A percentile compares a stretch with the other conserved stretches of the same genome.
Conservation (phyloP, 2,329 filamentous ascomycete species). For the Remersonia thermophila region DNA sequence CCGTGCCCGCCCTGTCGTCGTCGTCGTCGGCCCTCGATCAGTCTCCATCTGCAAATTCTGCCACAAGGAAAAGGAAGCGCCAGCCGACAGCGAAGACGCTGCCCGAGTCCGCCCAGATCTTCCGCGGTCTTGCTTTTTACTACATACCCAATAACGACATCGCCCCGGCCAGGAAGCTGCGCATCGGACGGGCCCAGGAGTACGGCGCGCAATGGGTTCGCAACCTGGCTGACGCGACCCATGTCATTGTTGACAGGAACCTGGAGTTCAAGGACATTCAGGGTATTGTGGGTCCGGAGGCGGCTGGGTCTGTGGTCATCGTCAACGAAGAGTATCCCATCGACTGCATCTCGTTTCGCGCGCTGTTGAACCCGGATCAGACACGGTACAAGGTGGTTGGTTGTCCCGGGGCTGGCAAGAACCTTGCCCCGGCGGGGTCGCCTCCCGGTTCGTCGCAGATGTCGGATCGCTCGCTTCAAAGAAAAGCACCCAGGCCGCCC, state of each 20-base stretch:
- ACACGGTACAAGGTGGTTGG: slow-evolving; percentile 47
- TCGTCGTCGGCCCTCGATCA: slow-evolving; percentile 9
- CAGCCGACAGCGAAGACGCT: slow-evolving; percentile 29
- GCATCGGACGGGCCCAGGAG: slow-evolving; percentile 63
- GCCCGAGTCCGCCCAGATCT: slow-evolving; percentile 39
- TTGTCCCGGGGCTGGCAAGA: slow-evolving; percentile 21
- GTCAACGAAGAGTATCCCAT: slow-evolving; percentile 58
- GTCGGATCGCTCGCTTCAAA: slow-evolving; percentile 29
- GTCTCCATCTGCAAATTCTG: slow-evolving; percentile 15
- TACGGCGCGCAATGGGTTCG: slow-evolving; percentile 63
- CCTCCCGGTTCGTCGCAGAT: slow-evolving; percentile 8
- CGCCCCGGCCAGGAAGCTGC: slow-evolving; percentile 50
- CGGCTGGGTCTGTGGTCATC: slow-evolving; percentile 29
- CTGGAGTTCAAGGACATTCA: slow-evolving; percentile 54
- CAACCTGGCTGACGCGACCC: slow-evolving; percentile 50
- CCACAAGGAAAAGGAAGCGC: slow-evolving; percentile 35
- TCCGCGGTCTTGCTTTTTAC: slow-evolving; percentile 51
- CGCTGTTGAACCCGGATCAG: slow-evolving; percentile 46
- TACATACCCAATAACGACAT: slow-evolving; percentile 76
- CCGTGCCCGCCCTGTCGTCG: slow-evolving; percentile 18
- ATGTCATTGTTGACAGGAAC: slow-evolving; percentile 65
- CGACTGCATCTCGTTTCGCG: slow-evolving; percentile 51
- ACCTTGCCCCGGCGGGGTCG: not conserved
- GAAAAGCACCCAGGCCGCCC: slow-evolving; percentile 33
- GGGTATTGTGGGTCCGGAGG: slow-evolving; percentile 15